Base-by-base conservation (phyloP, 495 filamentous ascomycete genomes). In the Schizothecium vesticola region DNA sequence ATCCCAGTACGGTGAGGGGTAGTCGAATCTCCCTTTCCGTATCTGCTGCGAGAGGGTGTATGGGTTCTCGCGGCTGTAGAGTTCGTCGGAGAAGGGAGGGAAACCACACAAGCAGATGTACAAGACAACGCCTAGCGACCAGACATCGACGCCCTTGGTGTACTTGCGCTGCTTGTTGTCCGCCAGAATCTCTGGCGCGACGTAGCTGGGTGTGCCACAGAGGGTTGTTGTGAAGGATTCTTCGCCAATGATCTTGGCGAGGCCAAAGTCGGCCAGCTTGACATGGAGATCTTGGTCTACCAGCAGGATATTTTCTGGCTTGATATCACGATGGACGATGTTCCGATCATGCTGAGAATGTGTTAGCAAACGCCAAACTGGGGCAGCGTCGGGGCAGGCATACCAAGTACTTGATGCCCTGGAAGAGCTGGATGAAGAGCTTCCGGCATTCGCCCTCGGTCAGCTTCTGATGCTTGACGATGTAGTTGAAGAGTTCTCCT, bases 61-160 rank as follows among this genome's bases (percentile, higher is more conserved):
- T 11, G 94, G 96, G 60, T 82, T 84, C 69, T 93, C 90, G 56
- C 92, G 87, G 6, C 87, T 90, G 72, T 86, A 90, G 1, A 98
- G 87, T 78, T 99, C 96, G 70, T 98, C 96, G 3, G 90, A 93
- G 80, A 99, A 99, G 0, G 96, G 96, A 4, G 96, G 95, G 72
- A 98, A 99, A 4, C 96, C 96, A 75, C 96, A 99, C 16, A 99
- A 87, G 75, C 94, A 98, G 71, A 99, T 98, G 78, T 99, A 99
- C 23, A 99, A 86, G n/a, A 98, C 96, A 11, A 99, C 96, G 13
- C 96, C 96, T 19, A 98, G 86, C 0, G 93, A 96, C 96, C 96
- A 99, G 63, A 98, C 84, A 78, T 99, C 96, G 26, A 98, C 96
- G 16, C 94, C 94, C 70, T 92, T 93, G 43, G 92, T 96, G 78